A percentile compares a stretch with the other conserved stretches of the same genome.
These are phyloP conservation scores for Penicillium sp. DNA, from an alignment of 2,329 filamentous ascomycete species.

Conservation along the genomic window DNA sequence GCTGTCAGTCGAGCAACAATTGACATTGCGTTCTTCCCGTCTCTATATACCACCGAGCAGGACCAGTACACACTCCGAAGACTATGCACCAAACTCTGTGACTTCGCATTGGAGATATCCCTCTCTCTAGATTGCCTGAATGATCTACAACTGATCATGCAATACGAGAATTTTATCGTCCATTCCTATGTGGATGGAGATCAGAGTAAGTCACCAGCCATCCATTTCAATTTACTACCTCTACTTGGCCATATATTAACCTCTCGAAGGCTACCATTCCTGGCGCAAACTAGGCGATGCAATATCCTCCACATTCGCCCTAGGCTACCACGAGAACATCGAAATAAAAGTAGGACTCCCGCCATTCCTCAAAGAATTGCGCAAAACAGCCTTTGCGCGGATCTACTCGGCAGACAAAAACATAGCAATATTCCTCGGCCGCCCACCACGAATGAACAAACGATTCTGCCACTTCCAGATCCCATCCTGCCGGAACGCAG, in stretches of 20 bases:
- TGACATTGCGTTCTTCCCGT: conserved; percentile 32
- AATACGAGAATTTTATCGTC: conserved; percentile 51
- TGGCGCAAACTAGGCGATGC: conserved; percentile 52
- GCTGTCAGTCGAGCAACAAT: conserved; percentile 38
- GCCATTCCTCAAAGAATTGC: conserved; percentile 41
- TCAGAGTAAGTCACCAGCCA: conserved; percentile 38
- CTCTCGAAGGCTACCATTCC: conserved; percentile 42
- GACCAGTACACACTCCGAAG: conserved; percentile 28
- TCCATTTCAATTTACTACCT: background rate
- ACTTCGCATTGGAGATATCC: conserved; percentile 40
- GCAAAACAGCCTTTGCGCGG: conserved; percentile 42
- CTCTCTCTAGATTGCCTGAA: conserved; percentile 41
- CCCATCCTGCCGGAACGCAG: conserved; percentile 15
- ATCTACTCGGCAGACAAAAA: conserved; percentile 51
- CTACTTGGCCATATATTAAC: background rate
- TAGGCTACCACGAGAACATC: conserved; percentile 49
- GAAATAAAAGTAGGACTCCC: conserved; percentile 32
- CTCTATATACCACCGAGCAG: conserved; percentile 30
- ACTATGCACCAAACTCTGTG: conserved; percentile 31
- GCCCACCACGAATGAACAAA: conserved; percentile 47
- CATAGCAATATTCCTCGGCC: conserved; percentile 50
- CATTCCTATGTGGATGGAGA: conserved; percentile 48
- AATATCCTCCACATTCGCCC: conserved; percentile 47
- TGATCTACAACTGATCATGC: conserved; percentile 47
- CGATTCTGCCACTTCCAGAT: conserved; percentile 44